Conservation (phyloP, 2,329 filamentous ascomycete genomes). For the Cytospora schulzeri region DNA sequence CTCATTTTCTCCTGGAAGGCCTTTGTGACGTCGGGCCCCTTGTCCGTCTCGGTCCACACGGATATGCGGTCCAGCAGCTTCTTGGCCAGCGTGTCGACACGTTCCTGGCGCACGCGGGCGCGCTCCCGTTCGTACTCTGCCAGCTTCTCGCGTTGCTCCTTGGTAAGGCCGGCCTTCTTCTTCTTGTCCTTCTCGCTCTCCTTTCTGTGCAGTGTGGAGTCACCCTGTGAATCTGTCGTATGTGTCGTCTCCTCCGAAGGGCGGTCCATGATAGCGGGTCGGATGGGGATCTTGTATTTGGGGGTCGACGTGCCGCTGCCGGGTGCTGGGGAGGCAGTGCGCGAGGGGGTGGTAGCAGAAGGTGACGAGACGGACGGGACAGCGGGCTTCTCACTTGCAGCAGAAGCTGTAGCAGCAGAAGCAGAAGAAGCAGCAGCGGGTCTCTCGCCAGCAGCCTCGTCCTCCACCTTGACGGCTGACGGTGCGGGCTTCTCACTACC, state of each 20-base stretch:
- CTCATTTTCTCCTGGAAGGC: conserved; percentile 94
- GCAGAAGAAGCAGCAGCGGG: conserved; percentile 17
- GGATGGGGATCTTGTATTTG: conserved; percentile 65
- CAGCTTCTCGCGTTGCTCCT: conserved; percentile 92
- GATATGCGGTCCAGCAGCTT: conserved; percentile 90
- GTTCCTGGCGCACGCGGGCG: conserved; percentile 77
- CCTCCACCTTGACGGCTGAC: conserved; percentile 45
- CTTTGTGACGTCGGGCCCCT: conserved; percentile 76
- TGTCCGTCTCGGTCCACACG: conserved; percentile 97
- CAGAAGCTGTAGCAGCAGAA: too few species aligned
- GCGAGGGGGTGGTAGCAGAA: conserved; percentile 45
- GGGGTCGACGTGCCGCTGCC: conserved; percentile 44
- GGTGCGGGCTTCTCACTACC: conserved; percentile 37
- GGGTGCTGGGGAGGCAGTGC: conserved; percentile 44
- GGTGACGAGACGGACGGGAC: conserved; percentile 39
- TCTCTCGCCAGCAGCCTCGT: conserved; percentile 32
- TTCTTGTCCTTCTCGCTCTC: conserved; percentile 37
- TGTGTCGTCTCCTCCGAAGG: conserved; percentile 75
- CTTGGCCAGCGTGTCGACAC: conserved; percentile 78
- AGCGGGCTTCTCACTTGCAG: conserved; percentile 30
- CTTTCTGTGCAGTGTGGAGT: conserved; percentile 76
- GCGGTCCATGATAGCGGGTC: conserved; percentile 85
- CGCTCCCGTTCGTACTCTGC: conserved; percentile 87
- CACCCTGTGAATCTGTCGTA: conserved; percentile 61
- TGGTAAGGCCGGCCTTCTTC: conserved; percentile 81